These are phyloP conservation scores for Colletotrichum sp. DNA, from an alignment of 2,329 filamentous ascomycete species.

Conservation along the genomic window DNA sequence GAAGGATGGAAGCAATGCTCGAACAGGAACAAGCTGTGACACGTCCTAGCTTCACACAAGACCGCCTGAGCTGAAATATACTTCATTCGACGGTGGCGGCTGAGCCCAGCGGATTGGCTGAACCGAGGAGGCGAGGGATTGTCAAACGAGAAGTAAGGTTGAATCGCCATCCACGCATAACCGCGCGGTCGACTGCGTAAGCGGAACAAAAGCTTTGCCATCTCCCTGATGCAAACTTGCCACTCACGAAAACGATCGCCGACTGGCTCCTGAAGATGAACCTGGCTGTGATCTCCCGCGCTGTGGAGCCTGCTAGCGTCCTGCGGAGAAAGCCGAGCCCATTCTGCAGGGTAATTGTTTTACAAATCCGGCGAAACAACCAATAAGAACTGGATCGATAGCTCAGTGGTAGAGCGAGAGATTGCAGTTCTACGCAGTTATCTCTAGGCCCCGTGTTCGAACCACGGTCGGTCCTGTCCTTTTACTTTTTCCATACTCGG, in stretches of 20 bases:
- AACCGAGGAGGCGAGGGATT: not conserved
- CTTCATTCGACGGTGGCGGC: not conserved
- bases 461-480: constrained; percentile 14
- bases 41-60: constrained; percentile 1
- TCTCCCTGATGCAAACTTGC: not conserved
- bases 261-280: not conserved
- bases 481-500: not conserved
- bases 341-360: not conserved
- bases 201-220: not conserved
- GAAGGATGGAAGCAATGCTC: not conserved
- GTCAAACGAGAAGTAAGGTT: not conserved
- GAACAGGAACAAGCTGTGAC: not conserved
- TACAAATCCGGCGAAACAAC: not conserved
- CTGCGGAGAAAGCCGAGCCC: not conserved
- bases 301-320: not conserved
- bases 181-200: not conserved
- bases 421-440: constrained; percentile 13
- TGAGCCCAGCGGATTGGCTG: not conserved
- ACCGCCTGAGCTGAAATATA: not conserved
- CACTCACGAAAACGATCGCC: not conserved
- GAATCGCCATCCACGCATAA: not conserved
- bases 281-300: constrained; percentile 1
- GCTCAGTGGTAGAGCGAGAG: constrained; percentile 23
- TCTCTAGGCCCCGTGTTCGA: constrained; percentile 23
- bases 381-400: constrained; percentile 8